These are phyloP conservation scores for Gossypium australe DNA, from an alignment of 345 rosid genomes.

Conservation along the genomic window DNA sequence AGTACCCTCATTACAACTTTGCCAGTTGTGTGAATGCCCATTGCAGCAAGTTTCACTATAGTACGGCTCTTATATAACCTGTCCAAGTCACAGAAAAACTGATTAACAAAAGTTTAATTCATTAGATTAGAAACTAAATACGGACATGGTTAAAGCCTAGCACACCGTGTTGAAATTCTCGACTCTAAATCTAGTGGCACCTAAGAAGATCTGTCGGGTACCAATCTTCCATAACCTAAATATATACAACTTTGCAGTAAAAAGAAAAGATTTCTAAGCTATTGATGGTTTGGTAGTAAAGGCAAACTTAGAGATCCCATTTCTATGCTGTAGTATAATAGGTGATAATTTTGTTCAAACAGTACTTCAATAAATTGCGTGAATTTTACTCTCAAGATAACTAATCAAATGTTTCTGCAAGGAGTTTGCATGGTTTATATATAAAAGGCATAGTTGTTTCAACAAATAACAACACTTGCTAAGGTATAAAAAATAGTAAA, in stretches of 20 bases:
- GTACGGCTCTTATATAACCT: slow-evolving; percentile 67
- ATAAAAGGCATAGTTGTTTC: not conserved
- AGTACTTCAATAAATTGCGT: not conserved
- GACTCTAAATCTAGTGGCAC: too few relatives aligned
- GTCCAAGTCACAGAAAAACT: slow-evolving; percentile 13
- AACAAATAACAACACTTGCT: not conserved
- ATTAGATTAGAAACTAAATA: not conserved
- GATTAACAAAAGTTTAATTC: not conserved
- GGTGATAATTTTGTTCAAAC: not conserved
- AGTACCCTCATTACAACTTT: slow-evolving; percentile 62
- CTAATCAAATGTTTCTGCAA: not conserved
- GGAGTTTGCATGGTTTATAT: not conserved
- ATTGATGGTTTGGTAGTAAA: not conserved
- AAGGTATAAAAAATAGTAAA: too few relatives aligned
- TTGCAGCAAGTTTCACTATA: slow-evolving; percentile 61
- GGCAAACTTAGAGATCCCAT: not conserved
- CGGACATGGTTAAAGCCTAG: not conserved
- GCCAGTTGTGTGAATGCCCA: slow-evolving; percentile 61
- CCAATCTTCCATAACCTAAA: too few relatives aligned
- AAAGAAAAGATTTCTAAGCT: not conserved
- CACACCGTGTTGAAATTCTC: not conserved
- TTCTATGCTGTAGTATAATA: not conserved
- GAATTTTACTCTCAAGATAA: not conserved
- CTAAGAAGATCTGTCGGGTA: too few relatives aligned
- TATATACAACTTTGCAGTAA: not conserved